Percentiles rank a stretch among this genome's conserved stretches.
Evolutionary conservation across 1,284 basidiomycete species (phyloP).

Genomic region (Macrocystidia cucumis): DNA sequence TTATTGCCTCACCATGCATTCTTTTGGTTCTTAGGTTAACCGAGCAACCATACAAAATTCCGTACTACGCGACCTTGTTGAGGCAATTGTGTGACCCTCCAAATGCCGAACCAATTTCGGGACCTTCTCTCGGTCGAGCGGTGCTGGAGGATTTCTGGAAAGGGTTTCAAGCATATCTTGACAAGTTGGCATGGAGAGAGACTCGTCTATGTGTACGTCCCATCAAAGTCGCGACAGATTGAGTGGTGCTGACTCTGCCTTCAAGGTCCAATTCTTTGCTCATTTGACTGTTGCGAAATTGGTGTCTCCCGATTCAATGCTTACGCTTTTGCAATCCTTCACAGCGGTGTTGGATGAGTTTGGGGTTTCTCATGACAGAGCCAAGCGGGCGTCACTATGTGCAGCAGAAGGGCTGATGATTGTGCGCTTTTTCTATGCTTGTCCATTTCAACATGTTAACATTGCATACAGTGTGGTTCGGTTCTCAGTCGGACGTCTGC

Average conservation of each 20-base stretch:
- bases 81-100: slow-evolving; percentile 53
- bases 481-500: slow-evolving; percentile 44
- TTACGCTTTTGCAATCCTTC: slow-evolving; percentile 74
- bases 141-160: slow-evolving; percentile 87
- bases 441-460: slow-evolving; percentile 1
- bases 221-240: slow-evolving; percentile 3
- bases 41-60: slow-evolving; percentile 89
- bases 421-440: slow-evolving; percentile 34
- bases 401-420: slow-evolving; percentile 85
- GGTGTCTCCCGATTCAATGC: slow-evolving; percentile 69
- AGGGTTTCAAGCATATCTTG: slow-evolving; percentile 79
- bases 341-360: slow-evolving; percentile 85
- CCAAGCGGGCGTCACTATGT: slow-evolving; percentile 79
- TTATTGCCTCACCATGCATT: not conserved
- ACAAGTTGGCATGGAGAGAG: slow-evolving; percentile 85
- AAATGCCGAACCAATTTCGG: slow-evolving; percentile 25
- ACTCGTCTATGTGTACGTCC: slow-evolving; percentile 74
- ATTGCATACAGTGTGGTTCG: slow-evolving; percentile 43
- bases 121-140: slow-evolving; percentile 57
- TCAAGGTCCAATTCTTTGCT: slow-evolving; percentile 85
- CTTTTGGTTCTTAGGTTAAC: slow-evolving; percentile 40
- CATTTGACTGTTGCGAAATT: slow-evolving; percentile 74
- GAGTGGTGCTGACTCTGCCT: not conserved
- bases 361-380: slow-evolving; percentile 80
- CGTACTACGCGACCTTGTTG: slow-evolving; percentile 81